Percentiles rank a stretch among this genome's conserved stretches.
Conservation (phyloP, 768 basidiomycete genomes). For the Naganishia randhawae region DNA sequence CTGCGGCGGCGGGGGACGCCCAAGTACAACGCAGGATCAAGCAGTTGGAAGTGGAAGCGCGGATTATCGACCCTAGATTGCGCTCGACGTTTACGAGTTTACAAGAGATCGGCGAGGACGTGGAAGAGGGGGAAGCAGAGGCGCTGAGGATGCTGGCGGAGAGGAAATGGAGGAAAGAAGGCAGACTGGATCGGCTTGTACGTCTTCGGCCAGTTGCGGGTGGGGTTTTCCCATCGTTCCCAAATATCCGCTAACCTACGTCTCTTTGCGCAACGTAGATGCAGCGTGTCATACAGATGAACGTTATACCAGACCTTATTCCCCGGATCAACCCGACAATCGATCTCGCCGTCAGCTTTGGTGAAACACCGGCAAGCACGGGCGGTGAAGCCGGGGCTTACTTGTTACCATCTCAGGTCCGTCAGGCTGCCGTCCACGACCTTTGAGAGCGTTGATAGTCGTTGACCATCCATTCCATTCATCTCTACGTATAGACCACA, state of each 20-base stretch:
- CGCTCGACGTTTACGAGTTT: conserved; percentile 74
- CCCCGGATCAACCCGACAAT: conserved; percentile 67
- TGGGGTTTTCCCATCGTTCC: too few relatives aligned
- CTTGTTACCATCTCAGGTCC: conserved; percentile 65
- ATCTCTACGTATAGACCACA: conserved; percentile 57
- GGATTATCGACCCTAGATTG: conserved; percentile 76
- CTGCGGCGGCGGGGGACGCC: conserved; percentile 52
- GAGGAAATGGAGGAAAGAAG: conserved; percentile 78
- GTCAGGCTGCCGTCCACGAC: conserved; percentile 28
- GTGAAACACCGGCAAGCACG: conserved; percentile 1
- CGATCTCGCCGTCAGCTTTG: conserved; percentile 66
- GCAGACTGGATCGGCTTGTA: conserved; percentile 77
- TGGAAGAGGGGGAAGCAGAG: conserved; percentile 32
- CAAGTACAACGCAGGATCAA: conserved; percentile 56
- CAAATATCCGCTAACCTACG: too few relatives aligned
- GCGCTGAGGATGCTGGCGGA: conserved; percentile 67
- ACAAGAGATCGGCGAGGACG: conserved; percentile 59
- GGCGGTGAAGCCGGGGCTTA: conserved; percentile 68
- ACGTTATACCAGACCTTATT: conserved; percentile 81
- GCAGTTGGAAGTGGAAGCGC: conserved; percentile 71
- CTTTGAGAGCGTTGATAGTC: not conserved
- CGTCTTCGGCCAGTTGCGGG: conserved; percentile 46
- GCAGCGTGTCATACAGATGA: conserved; percentile 88
- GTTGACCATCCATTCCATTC: conserved; percentile 13
- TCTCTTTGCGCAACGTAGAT: conserved; percentile 61